Base-by-base conservation (phyloP, 2,329 filamentous ascomycete species). In the Fusarium setosum region DNA sequence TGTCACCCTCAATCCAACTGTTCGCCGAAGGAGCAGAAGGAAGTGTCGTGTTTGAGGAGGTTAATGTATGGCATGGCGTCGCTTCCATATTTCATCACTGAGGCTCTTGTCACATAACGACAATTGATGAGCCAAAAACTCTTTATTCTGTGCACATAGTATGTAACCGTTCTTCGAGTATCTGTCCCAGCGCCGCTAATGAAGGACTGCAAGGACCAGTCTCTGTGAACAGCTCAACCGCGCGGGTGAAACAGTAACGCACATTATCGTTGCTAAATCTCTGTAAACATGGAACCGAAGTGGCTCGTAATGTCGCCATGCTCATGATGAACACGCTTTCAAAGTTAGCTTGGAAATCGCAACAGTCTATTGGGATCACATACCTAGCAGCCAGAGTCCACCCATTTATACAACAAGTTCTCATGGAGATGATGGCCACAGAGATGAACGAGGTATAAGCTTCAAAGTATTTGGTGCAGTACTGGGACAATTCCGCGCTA, bases 1-100 rank as follows among this genome's bases (percentile, higher is more conserved):
- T 5, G 20, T 10, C 17, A 10, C 37, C 5, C 18, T 13, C 8
- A 13, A 18, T 21, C 3, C 21, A 9, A 13, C 10, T 23, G 18
- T 40, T 40, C 13, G 37, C 37, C 17, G 31, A 34, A 15, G 31
- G 31, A 6, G 12, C 13, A 15, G 13, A n/a, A 13, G 37, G 40
- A 11, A 45, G 29, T 37, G 38, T 40, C 4, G 21, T 44, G 23
- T 50, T 56, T 50, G 37, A 50, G 29, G 48, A 12, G 15, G 45
- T 56, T 23, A 49, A 32, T 12, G 12, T 56, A 23, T 56, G 53
- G 53, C 34, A 49, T 17, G 35, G 34, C 7, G 31, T 61, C 47
- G 58, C 65, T 17, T 40, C 12, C 15, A 52, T 32, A 29, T 15
- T 42, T 13, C 11, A 15, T 7, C 23, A 23, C 21, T 34, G 31